Conservation (phyloP, 257 asterid genomes). For the Buddleja alternifolia region DNA sequence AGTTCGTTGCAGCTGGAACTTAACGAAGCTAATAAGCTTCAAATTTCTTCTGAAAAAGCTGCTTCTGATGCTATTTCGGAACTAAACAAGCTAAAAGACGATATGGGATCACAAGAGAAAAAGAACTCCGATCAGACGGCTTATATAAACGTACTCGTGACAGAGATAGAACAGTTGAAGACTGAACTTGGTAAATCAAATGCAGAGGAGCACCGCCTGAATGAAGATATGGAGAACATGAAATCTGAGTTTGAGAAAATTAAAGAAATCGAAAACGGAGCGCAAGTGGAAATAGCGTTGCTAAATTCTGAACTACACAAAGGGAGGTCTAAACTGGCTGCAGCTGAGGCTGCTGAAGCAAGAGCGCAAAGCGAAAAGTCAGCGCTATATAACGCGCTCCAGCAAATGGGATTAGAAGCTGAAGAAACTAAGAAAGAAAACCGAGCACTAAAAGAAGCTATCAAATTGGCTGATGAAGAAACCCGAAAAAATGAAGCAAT, state of each 20-base stretch:
- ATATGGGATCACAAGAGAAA: constrained; percentile 39
- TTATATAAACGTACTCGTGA: constrained; percentile 39
- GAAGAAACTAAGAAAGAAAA: constrained; percentile 53
- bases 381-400: constrained; percentile 47
- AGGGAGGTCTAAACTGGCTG: constrained; percentile 46
- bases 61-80: constrained; percentile 41
- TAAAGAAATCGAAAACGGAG: constrained; percentile 45
- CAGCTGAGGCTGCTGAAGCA: constrained; percentile 54
- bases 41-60: constrained; percentile 25
- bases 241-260: constrained; percentile 40
- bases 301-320: constrained; percentile 57
- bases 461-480: constrained; percentile 22
- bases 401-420: constrained; percentile 55
- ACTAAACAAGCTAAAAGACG: constrained; percentile 32
- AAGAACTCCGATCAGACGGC: constrained; percentile 41
- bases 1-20: constrained; percentile 42
- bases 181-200: constrained; percentile 30
- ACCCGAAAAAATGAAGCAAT: too few relatives aligned
- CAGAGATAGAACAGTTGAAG: constrained; percentile 39
- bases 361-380: constrained; percentile 50
- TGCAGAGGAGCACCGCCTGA: constrained; percentile 21
- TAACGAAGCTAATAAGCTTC: constrained; percentile 37
- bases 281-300: constrained; percentile 50
- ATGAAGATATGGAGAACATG: constrained; percentile 10
- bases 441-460: constrained; percentile 33